Evolutionary conservation across 495 filamentous ascomycete genomes (phyloP).

Genomic region (Tricharina praecox): DNA sequence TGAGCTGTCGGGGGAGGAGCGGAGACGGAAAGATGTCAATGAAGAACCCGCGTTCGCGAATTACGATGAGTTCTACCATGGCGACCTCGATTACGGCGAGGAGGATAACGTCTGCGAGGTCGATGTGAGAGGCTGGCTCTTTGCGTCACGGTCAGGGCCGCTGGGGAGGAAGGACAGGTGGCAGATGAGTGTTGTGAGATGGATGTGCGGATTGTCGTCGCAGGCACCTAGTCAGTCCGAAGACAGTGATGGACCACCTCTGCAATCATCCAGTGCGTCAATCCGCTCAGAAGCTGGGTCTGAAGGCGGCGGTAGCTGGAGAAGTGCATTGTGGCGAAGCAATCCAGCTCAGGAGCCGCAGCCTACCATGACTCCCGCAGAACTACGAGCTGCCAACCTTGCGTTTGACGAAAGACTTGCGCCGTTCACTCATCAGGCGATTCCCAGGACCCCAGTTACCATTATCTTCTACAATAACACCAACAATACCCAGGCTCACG

Average conservation of each 20-base stretch:
- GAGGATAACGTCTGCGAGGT: slow-evolving; percentile 77
- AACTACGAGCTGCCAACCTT: slow-evolving; percentile 62
- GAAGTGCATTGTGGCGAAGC: background rate
- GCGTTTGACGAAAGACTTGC: slow-evolving; percentile 72
- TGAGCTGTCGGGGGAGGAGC: slow-evolving; percentile 41
- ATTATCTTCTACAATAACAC: slow-evolving; percentile 79
- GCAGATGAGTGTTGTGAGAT: slow-evolving; percentile 63
- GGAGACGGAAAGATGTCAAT: slow-evolving; percentile 1
- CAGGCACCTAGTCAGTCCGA: slow-evolving; percentile 26
- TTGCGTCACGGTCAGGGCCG: slow-evolving; percentile 66
- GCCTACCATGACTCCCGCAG: slow-evolving; percentile 45
- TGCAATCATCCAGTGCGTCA: slow-evolving; percentile 9
- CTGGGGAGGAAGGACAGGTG: slow-evolving; percentile 76
- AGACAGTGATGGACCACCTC: slow-evolving; percentile 12
- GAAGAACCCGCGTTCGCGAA: too few relatives aligned
- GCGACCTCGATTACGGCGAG: slow-evolving; percentile 46
- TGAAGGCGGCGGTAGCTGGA: background rate
- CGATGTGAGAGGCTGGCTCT: slow-evolving; percentile 90
- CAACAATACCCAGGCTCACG: slow-evolving; percentile 43
- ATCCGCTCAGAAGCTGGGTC: background rate
- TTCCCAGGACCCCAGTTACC: slow-evolving; percentile 57
- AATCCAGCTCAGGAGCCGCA: slow-evolving; percentile 13
- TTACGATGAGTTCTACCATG: slow-evolving; percentile 33
- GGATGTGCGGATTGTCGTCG: slow-evolving; percentile 68
- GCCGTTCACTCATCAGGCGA: slow-evolving; percentile 73